These are phyloP conservation scores for Dipodascopsis uninucleata DNA, from an alignment of 805 yeast genomes.

Conservation along the genomic window DNA sequence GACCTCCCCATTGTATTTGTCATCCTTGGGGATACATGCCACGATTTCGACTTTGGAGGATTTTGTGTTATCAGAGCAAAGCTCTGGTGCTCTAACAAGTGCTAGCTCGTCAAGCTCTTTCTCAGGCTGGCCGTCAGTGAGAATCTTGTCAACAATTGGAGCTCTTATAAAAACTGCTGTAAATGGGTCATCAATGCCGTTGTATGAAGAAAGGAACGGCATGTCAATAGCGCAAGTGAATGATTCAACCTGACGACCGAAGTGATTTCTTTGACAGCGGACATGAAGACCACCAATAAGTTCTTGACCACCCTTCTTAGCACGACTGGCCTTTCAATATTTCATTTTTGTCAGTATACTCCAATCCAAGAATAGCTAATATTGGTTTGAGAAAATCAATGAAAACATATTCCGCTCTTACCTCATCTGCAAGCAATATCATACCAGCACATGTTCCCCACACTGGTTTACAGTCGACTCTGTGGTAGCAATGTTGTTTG, in stretches of 20 bases:
- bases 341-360: too few species aligned
- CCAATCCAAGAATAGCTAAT: too few species aligned
- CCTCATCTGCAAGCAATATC: constrained; percentile 55
- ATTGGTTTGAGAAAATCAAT: not conserved
- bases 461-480: constrained; percentile 45
- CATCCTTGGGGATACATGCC: constrained; percentile 21
- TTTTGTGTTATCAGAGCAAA: constrained; percentile 18
- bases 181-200: constrained; percentile 32
- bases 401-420: not conserved
- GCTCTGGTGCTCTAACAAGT: constrained; percentile 24
- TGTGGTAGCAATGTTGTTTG: not conserved
- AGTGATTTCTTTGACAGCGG: constrained; percentile 65
- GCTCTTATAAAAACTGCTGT: constrained; percentile 66
- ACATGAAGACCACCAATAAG: constrained; percentile 64
- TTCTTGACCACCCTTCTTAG: constrained; percentile 46
- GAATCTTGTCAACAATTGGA: constrained; percentile 53
- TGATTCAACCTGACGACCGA: constrained; percentile 72
- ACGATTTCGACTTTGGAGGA: constrained; percentile 31
- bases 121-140: constrained; percentile 5
- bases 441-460: constrained; percentile 92
- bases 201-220: constrained; percentile 33
- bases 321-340: constrained; percentile 49
- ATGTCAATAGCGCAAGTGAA: constrained; percentile 40
- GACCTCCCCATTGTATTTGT: constrained; percentile 37
- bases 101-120: constrained; percentile 8